Evolutionary conservation across 2,329 filamentous ascomycete species (phyloP), one percentile per base, ranked within the genome.

Genomic region (Paraphoma chrysanthemicola): DNA sequence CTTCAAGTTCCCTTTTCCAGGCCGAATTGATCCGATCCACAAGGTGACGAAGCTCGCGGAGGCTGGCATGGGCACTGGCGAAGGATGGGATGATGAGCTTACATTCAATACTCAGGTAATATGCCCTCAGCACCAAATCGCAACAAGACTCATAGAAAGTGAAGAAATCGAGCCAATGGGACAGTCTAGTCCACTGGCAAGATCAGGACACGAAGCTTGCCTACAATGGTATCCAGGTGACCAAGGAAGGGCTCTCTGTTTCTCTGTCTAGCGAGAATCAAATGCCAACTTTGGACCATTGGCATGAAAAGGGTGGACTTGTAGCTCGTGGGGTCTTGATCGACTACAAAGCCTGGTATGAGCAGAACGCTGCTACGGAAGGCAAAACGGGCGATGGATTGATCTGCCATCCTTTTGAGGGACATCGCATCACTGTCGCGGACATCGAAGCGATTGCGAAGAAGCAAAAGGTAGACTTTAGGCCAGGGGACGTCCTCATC

Each of bases 101-200:
- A 53, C 51, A 6, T 66, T 72, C 53, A 73, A 75, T 44, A 73
- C 69, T 1, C 71, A 75, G 54, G 63, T 64, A 33, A 54, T 63
- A 10, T 36, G 14, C 14, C 14, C 14, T 2, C 33, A 36, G 33
- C 33, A 36, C 10, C 10, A 36, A 36, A 10, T 36, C 14, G 10
- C 33, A 10, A 14, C 14, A 7, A 16, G n/a, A 11, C 45, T 38
- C 29, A 45, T 33, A 28, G n/a, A 16, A 18, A n/a, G 30, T 10
- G 23, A 28, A 52, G 30, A 55, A 44, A 52, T 44, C 48, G 4
- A 53, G 51, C 9, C 68, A 74, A 43, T 72, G 71, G 70, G 71
- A 74, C 48, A 70, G 69, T 8, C 61, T 70, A 12, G 59, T 65
- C 6, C 71, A 74, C 48, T 63, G 54, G 53, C 53, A 51, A 28